phyloP scores from a whole-genome alignment of 352 stramenopile species.

The Pythium apleroticum region DNA sequence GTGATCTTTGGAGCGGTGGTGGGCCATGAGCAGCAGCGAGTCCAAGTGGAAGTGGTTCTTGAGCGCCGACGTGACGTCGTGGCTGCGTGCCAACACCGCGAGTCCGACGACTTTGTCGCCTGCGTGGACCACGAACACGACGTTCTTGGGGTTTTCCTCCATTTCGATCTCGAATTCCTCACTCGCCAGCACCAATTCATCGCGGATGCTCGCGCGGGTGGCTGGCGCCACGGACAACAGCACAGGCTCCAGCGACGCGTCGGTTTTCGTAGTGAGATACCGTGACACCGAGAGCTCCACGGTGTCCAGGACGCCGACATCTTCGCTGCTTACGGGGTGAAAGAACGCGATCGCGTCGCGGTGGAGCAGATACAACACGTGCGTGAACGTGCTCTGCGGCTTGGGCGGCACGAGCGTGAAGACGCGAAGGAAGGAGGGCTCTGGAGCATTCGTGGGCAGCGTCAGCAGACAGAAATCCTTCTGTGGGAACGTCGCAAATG shows the following conservation, averaged over 20 bases:
- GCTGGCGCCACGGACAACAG: conserved; percentile 8
- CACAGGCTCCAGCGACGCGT: not conserved
- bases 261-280: not conserved
- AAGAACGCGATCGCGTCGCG: conserved; percentile 39
- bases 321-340: conserved; percentile 22
- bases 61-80: conserved; percentile 31
- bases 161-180: conserved; percentile 43
- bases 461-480: conserved; percentile 38
- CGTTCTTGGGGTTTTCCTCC: conserved; percentile 47
- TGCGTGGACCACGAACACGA: conserved; percentile 39
- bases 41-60: conserved; percentile 46
- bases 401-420: conserved; percentile 35
- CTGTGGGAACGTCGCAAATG: conserved; percentile 35
- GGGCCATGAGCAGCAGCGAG: conserved; percentile 43
- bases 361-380: conserved; percentile 38
- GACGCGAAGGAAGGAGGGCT: conserved; percentile 29
- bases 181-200: conserved; percentile 22
- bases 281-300: conserved; percentile 25
- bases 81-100: conserved; percentile 27
- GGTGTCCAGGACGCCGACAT: conserved; percentile 13
- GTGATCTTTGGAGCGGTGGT: conserved; percentile 57
- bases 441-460: conserved; percentile 25
- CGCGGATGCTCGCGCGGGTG: conserved; percentile 14
- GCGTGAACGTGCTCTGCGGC: conserved; percentile 31
- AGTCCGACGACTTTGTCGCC: conserved; percentile 26